phyloP scores from a whole-genome alignment of 805 yeast genomes.

The Suhomyces kilbournensis region DNA sequence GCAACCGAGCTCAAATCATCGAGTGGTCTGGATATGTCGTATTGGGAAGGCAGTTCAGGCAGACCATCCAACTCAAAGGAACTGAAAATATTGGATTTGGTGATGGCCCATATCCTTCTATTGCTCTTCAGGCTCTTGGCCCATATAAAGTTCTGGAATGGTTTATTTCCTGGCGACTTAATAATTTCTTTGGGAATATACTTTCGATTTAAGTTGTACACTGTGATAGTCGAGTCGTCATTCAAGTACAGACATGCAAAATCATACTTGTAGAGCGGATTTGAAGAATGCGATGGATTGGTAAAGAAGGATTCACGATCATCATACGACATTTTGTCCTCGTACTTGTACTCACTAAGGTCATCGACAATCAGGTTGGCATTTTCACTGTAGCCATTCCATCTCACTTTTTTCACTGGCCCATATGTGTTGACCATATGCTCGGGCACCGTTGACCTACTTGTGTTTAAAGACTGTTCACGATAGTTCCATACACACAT shows the following conservation, averaged over 20 bases:
- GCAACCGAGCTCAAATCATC: constrained; percentile 53
- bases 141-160: constrained; percentile 44
- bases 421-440: constrained; percentile 69
- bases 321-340: constrained; percentile 20
- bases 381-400: constrained; percentile 42
- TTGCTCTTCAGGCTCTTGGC: constrained; percentile 21
- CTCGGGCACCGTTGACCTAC: constrained; percentile 50
- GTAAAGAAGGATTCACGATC: constrained; percentile 14
- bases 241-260: constrained; percentile 72
- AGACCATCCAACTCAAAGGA: constrained; percentile 30
- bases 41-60: constrained; percentile 7
- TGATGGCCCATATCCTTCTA: constrained; percentile 38
- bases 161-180: constrained; percentile 46
- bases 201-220: constrained; percentile 69
- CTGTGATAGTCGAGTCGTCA: constrained; percentile 66
- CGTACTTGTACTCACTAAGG: constrained; percentile 9
- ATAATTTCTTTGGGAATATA: constrained; percentile 70
- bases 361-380: constrained; percentile 13
- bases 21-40: constrained; percentile 33
- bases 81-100: constrained; percentile 38
- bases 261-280: constrained; percentile 52
- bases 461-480: constrained; percentile 17
- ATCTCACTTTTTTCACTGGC: constrained; percentile 72
- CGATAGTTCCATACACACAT: constrained; percentile 68
- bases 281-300: constrained; percentile 17